A percentile compares a stretch with the other conserved stretches of the same genome.
Evolutionary conservation across 345 rosid genomes (phyloP).

Genomic region (Syzygium jambos): DNA sequence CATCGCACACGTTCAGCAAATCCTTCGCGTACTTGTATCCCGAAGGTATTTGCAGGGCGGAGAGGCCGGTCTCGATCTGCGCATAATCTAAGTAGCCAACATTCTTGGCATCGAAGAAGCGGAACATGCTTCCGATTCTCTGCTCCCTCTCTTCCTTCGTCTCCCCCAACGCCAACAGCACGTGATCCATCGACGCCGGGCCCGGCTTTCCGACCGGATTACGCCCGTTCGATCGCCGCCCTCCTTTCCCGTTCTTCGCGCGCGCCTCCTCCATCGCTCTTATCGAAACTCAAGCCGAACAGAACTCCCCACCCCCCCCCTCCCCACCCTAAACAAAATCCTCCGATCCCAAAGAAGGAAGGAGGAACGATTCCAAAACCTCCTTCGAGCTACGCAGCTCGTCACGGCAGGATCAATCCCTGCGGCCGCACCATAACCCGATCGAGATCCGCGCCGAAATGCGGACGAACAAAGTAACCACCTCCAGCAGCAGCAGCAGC

Average conservation of each 20-base stretch:
- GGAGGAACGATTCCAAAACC: no score
- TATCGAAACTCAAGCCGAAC: background rate
- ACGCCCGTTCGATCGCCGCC: constrained; percentile 5
- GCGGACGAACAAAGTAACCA: background rate
- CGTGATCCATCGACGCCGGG: constrained; percentile 60
- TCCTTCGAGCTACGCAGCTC: background rate
- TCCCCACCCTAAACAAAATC: background rate
- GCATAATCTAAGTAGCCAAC: constrained; percentile 60
- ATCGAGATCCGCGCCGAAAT: background rate
- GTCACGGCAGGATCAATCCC: background rate
- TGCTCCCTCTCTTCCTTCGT: constrained; percentile 77
- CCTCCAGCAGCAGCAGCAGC: background rate
- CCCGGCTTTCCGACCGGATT: constrained; percentile 18
- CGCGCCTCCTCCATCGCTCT: background rate
- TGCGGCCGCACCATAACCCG: background rate
- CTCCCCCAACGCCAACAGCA: constrained; percentile 63
- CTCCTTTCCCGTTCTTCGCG: constrained; percentile 1
- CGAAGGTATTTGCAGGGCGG: constrained; percentile 64
- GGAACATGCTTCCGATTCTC: constrained; percentile 57
- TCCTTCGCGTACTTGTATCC: constrained; percentile 79
- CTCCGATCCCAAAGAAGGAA: background rate
- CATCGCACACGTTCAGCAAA: constrained; percentile 65
- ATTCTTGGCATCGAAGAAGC: constrained; percentile 57
- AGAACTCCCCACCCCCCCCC: background rate
- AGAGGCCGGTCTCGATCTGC: constrained; percentile 81